A percentile compares a stretch with the other conserved stretches of the same genome.
phyloP scores from a whole-genome alignment of 345 rosid genomes.

The Odontarrhena argentea region DNA sequence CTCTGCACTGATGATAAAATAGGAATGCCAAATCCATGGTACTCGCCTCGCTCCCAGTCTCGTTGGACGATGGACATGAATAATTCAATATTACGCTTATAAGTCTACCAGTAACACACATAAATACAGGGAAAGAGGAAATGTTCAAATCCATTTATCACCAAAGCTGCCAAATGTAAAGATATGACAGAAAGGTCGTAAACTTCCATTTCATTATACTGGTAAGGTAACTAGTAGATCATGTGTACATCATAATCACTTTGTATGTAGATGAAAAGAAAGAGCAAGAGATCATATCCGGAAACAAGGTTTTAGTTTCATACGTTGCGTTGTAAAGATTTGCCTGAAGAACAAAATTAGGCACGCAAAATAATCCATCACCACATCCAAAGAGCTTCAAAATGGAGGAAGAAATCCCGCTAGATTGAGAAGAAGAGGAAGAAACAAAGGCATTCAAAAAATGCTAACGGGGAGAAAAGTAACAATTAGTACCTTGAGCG shows the following conservation, averaged over 20 bases:
- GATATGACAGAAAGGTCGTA: too few relatives aligned
- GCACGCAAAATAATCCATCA: not conserved
- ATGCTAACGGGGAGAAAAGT: not conserved
- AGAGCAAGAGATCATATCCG: constrained; percentile 32
- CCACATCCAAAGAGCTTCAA: not conserved
- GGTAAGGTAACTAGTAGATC: too few relatives aligned
- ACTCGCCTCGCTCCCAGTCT: too few relatives aligned
- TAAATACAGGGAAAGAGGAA: too few relatives aligned
- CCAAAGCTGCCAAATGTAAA: not conserved
- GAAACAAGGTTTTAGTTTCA: not conserved
- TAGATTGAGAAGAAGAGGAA: not conserved
- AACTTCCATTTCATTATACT: too few relatives aligned
- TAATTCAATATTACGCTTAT: too few relatives aligned
- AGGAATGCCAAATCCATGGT: too few relatives aligned
- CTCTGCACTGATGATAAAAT: too few relatives aligned
- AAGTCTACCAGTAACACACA: too few relatives aligned
- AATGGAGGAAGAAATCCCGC: not conserved
- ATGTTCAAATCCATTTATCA: not conserved
- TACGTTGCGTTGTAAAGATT: not conserved
- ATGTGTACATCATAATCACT: not conserved
- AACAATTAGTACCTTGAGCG: too few relatives aligned
- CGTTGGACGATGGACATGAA: too few relatives aligned
- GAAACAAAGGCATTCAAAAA: not conserved
- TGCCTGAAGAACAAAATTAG: not conserved
- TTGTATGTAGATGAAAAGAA: constrained; percentile 19